phyloP scores from a whole-genome alignment of 352 stramenopile species.

The Phytophthora cajani region DNA sequence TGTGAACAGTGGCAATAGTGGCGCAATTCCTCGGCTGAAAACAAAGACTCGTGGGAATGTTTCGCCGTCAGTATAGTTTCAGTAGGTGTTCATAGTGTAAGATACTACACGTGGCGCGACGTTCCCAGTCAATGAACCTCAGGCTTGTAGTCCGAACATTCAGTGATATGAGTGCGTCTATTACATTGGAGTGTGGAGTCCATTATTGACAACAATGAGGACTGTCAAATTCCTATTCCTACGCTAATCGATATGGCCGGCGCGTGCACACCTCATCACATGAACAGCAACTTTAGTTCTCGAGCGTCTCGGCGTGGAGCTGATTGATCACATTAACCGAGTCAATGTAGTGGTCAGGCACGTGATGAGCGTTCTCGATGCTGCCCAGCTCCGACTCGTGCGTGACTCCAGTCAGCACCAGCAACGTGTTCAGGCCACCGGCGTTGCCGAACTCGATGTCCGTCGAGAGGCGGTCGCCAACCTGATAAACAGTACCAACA shows the following conservation, averaged over 20 bases:
- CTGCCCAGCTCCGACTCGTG: constrained; percentile 56
- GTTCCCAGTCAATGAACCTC: constrained; percentile 8
- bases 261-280: not conserved
- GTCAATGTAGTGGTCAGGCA: constrained; percentile 72
- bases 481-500: constrained; percentile 32
- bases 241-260: constrained; percentile 1
- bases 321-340: constrained; percentile 81
- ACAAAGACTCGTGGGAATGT: constrained; percentile 25
- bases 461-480: constrained; percentile 83
- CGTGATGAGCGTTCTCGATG: constrained; percentile 59
- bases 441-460: constrained; percentile 86
- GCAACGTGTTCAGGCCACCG: constrained; percentile 72
- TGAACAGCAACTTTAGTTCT: constrained; percentile 33
- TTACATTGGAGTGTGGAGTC: constrained; percentile 6
- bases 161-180: constrained; percentile 24
- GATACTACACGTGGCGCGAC: constrained; percentile 18
- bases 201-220: not conserved
- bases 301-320: constrained; percentile 53
- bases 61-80: constrained; percentile 35
- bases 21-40: constrained; percentile 64
- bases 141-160: not conserved
- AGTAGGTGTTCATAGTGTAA: constrained; percentile 38
- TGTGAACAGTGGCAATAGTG: constrained; percentile 54
- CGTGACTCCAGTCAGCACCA: constrained; percentile 81
- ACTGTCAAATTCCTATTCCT: not conserved